These are phyloP conservation scores for Trametopsis cervina DNA, from an alignment of 768 basidiomycete species.

Conservation along the genomic window DNA sequence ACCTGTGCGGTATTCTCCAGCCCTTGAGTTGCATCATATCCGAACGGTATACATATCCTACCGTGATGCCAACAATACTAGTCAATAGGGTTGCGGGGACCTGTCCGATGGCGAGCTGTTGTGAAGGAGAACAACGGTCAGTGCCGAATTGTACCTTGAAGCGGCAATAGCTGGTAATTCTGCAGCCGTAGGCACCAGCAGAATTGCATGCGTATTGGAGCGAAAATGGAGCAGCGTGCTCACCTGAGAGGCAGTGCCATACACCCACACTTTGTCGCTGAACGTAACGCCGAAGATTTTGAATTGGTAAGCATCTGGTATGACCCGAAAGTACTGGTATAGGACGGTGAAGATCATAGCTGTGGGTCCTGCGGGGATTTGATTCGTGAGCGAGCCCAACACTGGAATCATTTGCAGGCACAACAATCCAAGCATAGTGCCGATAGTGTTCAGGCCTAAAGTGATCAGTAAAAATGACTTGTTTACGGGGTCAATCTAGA, in stretches of 20 bases:
- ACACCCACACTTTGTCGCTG: slow-evolving; percentile 71
- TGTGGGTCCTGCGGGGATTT: slow-evolving; percentile 71
- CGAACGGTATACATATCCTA: slow-evolving; percentile 78
- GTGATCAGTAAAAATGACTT: slow-evolving; percentile 79
- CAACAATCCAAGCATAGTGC: slow-evolving; percentile 62
- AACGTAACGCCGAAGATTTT: slow-evolving; percentile 67
- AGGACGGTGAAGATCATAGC: slow-evolving; percentile 71
- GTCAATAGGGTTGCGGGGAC: slow-evolving; percentile 59
- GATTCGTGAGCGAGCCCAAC: slow-evolving; percentile 54
- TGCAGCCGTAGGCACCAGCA: not conserved
- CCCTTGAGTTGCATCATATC: slow-evolving; percentile 73
- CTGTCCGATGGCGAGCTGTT: slow-evolving; percentile 62
- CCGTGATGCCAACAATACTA: slow-evolving; percentile 56
- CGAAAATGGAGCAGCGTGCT: no score
- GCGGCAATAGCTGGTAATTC: no score
- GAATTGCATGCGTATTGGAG: no score
- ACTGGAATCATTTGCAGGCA: slow-evolving; percentile 39
- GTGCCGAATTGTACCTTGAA: no score
- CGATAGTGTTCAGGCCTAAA: slow-evolving; percentile 52
- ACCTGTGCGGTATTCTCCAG: slow-evolving; percentile 60
- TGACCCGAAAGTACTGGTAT: slow-evolving; percentile 76
- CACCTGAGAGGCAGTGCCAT: slow-evolving; percentile 70
- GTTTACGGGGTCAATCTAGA: not conserved
- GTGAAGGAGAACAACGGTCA: not conserved
- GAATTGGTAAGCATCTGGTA: slow-evolving; percentile 72